Evolutionary conservation across 352 stramenopile species (phyloP), one percentile per base, ranked within the genome.

Genomic region (Globisporangium recalcitrans): DNA sequence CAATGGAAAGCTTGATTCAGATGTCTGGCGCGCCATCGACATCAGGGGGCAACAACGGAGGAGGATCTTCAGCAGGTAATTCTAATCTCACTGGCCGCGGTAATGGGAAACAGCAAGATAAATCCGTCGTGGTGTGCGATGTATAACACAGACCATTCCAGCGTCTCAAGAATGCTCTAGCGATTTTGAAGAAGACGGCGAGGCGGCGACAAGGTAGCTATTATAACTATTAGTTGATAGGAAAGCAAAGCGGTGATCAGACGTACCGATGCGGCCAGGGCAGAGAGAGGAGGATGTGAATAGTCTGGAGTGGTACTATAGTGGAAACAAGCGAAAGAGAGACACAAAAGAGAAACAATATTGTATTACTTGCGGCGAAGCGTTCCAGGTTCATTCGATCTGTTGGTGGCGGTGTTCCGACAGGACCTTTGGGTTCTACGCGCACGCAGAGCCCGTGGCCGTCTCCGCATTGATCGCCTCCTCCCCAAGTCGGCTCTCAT

Each of bases 251-350:
- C 44, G 29, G 52, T 48, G 49, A 58, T 47, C 42, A 42, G 52
- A 57, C 47, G 22, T 34, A 58, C 46, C 46, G 56, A 36, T 29
- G 49, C 54, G 16, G 19, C 49, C 46, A 58, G 57, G 19, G 54
- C 31, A n/a, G n/a, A n/a, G n/a, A n/a, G n/a, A n/a, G 46, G 32
- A 34, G 57, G 52, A 72, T 82, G 74, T 79, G 69, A 72, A 80
- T 78, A 75, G 62, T 73, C 68, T 75, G 68, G 69, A 72, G 70
- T 71, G 70, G 72, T 83, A 83, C 70, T 70, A 83, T 70, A 73
- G 63, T 55, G 46, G 46, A 70, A 63, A 62, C 49, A 51, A 56
- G 44, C 36, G 36, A 61, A 29, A 56, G 52, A 27, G 55, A 56
- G 19, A 52, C 48, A 47, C 62, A 67, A 52, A 56, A 55, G 21